phyloP scores from a whole-genome alignment of 257 asterid species.

The Thymus quinquecostatus region DNA sequence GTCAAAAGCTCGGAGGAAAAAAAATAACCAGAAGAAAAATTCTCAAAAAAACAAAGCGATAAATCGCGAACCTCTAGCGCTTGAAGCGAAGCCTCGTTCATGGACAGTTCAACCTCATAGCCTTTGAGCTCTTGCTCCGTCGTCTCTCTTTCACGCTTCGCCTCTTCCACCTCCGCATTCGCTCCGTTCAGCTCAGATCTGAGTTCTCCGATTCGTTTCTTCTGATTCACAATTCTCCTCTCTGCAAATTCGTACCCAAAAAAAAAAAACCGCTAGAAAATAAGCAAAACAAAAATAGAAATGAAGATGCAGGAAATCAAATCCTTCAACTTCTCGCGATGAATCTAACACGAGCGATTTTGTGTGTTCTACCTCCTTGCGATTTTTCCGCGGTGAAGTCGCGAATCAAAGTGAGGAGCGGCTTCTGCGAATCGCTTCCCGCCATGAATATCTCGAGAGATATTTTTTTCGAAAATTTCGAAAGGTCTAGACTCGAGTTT shows the following conservation, averaged over 20 bases:
- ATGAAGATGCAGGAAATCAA: background rate
- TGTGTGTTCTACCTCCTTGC: conserved; percentile 63
- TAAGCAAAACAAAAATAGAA: background rate
- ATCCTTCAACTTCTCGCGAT: background rate
- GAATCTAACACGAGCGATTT: background rate
- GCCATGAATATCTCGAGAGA: conserved; percentile 55
- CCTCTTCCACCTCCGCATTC: conserved; percentile 57
- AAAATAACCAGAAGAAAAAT: background rate
- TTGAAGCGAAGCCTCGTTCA: conserved; percentile 64
- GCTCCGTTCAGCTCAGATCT: conserved; percentile 52
- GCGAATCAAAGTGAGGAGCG: conserved; percentile 65
- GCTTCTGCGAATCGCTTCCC: conserved; percentile 77
- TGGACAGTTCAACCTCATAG: conserved; percentile 68
- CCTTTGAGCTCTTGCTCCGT: conserved; percentile 74
- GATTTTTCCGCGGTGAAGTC: conserved; percentile 67
- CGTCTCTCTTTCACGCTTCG: conserved; percentile 62
- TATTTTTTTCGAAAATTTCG: background rate
- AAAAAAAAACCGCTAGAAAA: background rate
- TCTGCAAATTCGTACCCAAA: conserved; percentile 39
- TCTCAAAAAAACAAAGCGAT: background rate
- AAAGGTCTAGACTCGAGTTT: background rate
- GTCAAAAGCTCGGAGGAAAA: background rate
- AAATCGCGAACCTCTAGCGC: conserved; percentile 54
- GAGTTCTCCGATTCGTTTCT: conserved; percentile 66
- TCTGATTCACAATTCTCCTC: conserved; percentile 57